These are phyloP conservation scores for Russula vinacea DNA, from an alignment of 768 basidiomycete species.

Conservation along the genomic window DNA sequence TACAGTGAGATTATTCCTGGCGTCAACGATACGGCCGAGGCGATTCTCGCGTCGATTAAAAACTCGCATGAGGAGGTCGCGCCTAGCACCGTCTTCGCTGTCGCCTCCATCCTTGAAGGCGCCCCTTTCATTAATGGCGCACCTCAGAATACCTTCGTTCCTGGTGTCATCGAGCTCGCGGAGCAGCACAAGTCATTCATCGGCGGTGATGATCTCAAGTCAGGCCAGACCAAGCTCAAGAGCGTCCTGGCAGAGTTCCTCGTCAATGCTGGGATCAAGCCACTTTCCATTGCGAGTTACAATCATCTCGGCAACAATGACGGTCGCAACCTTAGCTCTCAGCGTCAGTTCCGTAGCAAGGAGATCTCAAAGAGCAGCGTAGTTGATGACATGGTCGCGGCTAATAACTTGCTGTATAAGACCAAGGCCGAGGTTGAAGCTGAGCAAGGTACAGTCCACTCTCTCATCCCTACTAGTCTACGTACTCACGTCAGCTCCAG, in stretches of 20 bases:
- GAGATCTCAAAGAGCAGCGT: slow-evolving; percentile 97
- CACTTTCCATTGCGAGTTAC: slow-evolving; percentile 94
- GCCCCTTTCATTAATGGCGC: slow-evolving; percentile 96
- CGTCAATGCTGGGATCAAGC: slow-evolving; percentile 98
- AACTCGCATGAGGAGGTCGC: slow-evolving; percentile 89
- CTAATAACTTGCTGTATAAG: slow-evolving; percentile 88
- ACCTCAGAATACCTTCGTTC: slow-evolving; percentile 98
- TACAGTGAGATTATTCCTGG: slow-evolving; percentile 94
- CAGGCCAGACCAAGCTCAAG: slow-evolving; percentile 97
- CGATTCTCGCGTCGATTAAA: slow-evolving; percentile 78
- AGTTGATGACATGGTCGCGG: slow-evolving; percentile 96
- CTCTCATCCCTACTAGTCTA: neutral
- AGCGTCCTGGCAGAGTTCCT: slow-evolving; percentile 96
- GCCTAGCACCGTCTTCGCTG: slow-evolving; percentile 92
- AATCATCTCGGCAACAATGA: slow-evolving; percentile 99
- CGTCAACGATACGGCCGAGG: slow-evolving; percentile 91
- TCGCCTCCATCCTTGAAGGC: slow-evolving; percentile 92
- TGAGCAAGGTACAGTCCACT: slow-evolving; percentile 13
- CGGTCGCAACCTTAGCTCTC: slow-evolving; percentile 85
- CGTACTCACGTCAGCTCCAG: neutral
- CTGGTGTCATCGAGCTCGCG: slow-evolving; percentile 89
- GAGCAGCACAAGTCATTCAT: slow-evolving; percentile 90
- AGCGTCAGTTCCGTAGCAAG: slow-evolving; percentile 95
- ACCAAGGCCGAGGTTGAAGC: slow-evolving; percentile 49
- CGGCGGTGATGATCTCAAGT: slow-evolving; percentile 97